Percentiles rank a stretch among this genome's conserved stretches.
phyloP scores from a whole-genome alignment of 208 protist species.

The Trichomonas gallinae region DNA sequence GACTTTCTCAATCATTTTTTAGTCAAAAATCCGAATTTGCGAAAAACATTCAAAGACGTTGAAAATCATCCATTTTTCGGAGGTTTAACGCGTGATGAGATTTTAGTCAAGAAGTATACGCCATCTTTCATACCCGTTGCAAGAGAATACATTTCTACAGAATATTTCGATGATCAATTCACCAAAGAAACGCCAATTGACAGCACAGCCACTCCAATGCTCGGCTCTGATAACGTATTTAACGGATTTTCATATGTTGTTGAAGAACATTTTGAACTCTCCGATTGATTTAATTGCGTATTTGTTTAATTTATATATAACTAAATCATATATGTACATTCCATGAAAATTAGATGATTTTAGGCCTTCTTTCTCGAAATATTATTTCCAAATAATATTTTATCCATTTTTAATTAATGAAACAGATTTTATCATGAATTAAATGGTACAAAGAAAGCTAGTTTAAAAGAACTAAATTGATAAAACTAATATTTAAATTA shows the following conservation, averaged over 20 bases:
- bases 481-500: too few species aligned
- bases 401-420: too few species aligned
- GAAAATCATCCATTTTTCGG: conserved; percentile 16
- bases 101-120: not conserved
- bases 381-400: too few species aligned
- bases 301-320: too few species aligned
- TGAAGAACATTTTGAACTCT: too few species aligned
- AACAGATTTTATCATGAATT: too few species aligned
- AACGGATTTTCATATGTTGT: not conserved
- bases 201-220: not conserved
- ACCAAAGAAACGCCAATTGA: not conserved
- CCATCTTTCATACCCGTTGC: not conserved
- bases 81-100: not conserved
- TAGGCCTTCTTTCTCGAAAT: too few species aligned
- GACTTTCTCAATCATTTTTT: not conserved
- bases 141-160: not conserved
- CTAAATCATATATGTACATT: too few species aligned
- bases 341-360: too few species aligned
- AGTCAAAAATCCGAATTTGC: not conserved
- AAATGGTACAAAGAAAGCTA: too few species aligned
- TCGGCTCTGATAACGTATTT: not conserved
- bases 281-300: too few species aligned
- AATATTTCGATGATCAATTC: not conserved
- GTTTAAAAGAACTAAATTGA: too few species aligned
- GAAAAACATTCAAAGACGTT: not conserved